These are phyloP conservation scores for Naegleria lovaniensis DNA, from an alignment of 208 protist species.

Conservation along the genomic window DNA sequence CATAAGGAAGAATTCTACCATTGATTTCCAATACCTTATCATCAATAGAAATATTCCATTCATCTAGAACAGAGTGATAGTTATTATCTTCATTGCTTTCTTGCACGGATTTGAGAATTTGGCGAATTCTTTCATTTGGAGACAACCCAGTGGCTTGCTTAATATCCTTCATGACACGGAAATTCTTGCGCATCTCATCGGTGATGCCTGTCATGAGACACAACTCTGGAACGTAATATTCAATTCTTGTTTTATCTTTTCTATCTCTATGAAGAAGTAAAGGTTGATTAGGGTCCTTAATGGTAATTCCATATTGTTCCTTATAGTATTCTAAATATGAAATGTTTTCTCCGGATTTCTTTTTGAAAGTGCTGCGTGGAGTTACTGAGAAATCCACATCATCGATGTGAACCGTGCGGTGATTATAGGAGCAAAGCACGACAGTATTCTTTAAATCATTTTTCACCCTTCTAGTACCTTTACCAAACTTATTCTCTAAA, in stretches of 20 bases:
- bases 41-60: background rate
- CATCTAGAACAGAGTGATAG: background rate
- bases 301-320: background rate
- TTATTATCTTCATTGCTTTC: background rate
- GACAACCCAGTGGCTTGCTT: background rate
- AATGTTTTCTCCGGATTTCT: background rate
- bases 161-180: background rate
- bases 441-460: background rate
- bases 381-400: background rate
- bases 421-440: background rate
- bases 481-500: background rate
- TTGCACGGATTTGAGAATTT: background rate
- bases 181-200: constrained; percentile 2
- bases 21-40: background rate
- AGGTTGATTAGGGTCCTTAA: constrained; percentile 6
- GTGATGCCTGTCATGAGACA: background rate
- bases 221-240: constrained; percentile 16
- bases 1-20: background rate
- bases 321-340: background rate
- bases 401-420: background rate
- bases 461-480: background rate
- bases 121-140: background rate
- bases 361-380: background rate
- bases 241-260: background rate
- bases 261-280: background rate